phyloP scores from a whole-genome alignment of 441 rosid species.

The Populus hybrid region DNA sequence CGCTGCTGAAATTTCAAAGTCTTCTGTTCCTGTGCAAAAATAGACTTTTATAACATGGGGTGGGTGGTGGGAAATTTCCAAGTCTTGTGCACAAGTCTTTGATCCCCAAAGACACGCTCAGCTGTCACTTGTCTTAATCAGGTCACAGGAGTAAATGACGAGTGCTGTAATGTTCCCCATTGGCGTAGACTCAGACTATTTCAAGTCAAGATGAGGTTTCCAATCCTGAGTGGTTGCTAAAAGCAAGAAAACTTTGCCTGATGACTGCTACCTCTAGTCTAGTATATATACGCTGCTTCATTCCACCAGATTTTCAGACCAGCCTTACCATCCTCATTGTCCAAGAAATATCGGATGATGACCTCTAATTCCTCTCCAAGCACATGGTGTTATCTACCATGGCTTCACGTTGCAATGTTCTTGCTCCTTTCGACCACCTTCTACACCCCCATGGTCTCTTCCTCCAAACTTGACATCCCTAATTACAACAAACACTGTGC shows the following conservation, averaged over 20 bases:
- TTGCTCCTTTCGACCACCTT: slow-evolving; percentile 4
- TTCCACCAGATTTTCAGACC: neutral
- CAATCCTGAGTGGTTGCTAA: no score
- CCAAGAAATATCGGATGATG: neutral
- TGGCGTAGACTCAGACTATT: neutral
- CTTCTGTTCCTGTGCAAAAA: neutral
- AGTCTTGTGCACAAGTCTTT: neutral
- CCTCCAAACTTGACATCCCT: slow-evolving; percentile 1
- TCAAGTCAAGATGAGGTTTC: neutral
- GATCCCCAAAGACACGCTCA: neutral
- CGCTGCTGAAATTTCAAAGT: neutral
- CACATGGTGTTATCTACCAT: neutral
- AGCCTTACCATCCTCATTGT: neutral
- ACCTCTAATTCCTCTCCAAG: neutral
- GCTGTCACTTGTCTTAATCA: neutral
- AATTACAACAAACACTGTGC: slow-evolving; percentile 19
- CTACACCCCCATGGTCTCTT: slow-evolving; percentile 38
- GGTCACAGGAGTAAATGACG: no score
- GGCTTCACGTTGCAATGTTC: slow-evolving; percentile 12
- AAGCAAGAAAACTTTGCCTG: neutral
- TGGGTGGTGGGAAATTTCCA: neutral
- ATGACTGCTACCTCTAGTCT: neutral
- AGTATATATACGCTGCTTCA: neutral
- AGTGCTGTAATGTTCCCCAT: neutral
- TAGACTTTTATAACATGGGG: neutral